These are phyloP conservation scores for Trichosanthes cucumerina DNA, from an alignment of 306 rosid species.

Conservation along the genomic window DNA sequence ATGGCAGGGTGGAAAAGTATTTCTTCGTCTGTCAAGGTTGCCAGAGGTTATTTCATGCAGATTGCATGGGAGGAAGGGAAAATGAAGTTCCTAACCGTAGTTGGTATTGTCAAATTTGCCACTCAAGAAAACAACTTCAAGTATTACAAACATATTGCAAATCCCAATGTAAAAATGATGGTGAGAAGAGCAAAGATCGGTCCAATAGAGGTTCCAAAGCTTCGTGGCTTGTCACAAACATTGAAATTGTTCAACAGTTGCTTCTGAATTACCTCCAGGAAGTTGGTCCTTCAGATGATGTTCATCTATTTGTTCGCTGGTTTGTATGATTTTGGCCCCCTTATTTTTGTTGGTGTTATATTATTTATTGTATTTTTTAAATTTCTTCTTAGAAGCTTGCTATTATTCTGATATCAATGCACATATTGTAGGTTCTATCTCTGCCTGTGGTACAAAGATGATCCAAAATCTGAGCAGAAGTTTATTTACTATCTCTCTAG, in stretches of 20 bases:
- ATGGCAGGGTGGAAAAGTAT: conserved; percentile 47
- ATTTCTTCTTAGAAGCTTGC: conserved; percentile 12
- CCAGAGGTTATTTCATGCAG: conserved; percentile 74
- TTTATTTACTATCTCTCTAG: conserved; percentile 53
- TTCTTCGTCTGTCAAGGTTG: conserved; percentile 50
- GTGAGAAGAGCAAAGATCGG: conserved; percentile 26
- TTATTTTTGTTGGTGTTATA: conserved; percentile 6
- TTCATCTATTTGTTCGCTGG: conserved; percentile 90
- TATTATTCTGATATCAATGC: conserved; percentile 21
- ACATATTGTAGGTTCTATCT: conserved; percentile 74
- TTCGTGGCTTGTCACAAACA: conserved; percentile 30
- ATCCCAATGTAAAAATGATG: conserved; percentile 52
- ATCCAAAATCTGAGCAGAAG: conserved; percentile 65
- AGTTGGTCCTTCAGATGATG: conserved; percentile 62
- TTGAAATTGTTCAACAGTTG: conserved; percentile 85
- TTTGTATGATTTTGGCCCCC: conserved; percentile 30
- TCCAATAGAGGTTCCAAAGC: conserved; percentile 35
- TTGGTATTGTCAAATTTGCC: conserved; percentile 81
- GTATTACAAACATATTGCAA: conserved; percentile 74
- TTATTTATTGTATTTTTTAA: neutral
- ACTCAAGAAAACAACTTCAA: conserved; percentile 69
- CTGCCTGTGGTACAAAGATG: conserved; percentile 91
- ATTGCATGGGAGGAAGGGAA: conserved; percentile 73
- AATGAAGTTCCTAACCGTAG: conserved; percentile 62
- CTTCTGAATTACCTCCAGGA: conserved; percentile 88